A percentile compares a stretch with the other conserved stretches of the same genome.
Conservation (phyloP, 805 yeast species). For the Candida boleticola region DNA sequence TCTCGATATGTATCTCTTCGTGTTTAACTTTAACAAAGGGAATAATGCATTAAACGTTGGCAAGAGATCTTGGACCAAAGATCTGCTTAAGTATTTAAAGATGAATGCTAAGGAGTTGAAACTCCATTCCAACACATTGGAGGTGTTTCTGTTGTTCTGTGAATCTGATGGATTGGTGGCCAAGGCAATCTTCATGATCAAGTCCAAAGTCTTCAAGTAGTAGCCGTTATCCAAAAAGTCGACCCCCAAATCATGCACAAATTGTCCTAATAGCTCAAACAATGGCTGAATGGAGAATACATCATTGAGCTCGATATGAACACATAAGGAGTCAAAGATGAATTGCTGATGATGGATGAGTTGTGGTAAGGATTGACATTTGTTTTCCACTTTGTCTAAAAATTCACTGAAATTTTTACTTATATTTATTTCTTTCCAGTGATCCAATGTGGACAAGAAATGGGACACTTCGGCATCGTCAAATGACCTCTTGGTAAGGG, state of each 20-base stretch:
- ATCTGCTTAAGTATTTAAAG: conserved; percentile 79
- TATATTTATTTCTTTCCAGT: conserved; percentile 85
- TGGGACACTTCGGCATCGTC: conserved; percentile 76
- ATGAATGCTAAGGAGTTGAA: conserved; percentile 84
- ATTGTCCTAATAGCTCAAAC: conserved; percentile 73
- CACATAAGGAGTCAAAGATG: conserved; percentile 52
- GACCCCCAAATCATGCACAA: conserved; percentile 88
- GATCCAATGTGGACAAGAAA: conserved; percentile 72
- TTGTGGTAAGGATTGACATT: conserved; percentile 74
- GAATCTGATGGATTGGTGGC: conserved; percentile 42
- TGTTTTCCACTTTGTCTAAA: conserved; percentile 49
- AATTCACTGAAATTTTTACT: conserved; percentile 70
- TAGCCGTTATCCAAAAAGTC: conserved; percentile 66
- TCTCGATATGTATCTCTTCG: conserved; percentile 65
- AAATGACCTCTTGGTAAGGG: conserved; percentile 56
- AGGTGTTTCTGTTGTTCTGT: conserved; percentile 51
- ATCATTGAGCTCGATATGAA: conserved; percentile 55
- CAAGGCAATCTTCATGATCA: conserved; percentile 48
- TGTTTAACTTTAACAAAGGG: conserved; percentile 58
- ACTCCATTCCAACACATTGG: conserved; percentile 73
- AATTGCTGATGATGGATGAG: conserved; percentile 65
- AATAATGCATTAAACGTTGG: conserved; percentile 67
- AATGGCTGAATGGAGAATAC: conserved; percentile 74
- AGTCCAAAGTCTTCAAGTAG: conserved; percentile 51
- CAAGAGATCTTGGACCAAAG: conserved; percentile 57